Conservation (phyloP, 768 basidiomycete genomes). For the Rhizopogon vesiculosus region DNA sequence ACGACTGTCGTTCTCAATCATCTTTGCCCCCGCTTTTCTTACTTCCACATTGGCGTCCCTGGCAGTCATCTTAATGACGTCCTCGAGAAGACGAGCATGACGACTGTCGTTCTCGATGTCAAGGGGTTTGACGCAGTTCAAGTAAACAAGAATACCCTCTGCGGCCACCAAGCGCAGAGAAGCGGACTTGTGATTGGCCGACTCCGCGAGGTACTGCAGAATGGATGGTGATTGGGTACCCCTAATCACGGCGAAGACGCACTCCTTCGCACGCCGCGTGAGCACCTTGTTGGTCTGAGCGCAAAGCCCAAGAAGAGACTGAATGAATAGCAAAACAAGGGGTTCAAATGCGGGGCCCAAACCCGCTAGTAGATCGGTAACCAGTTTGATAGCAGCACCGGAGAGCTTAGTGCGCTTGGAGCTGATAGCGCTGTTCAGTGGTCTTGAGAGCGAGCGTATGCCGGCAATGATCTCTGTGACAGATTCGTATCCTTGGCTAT, state of each 20-base stretch:
- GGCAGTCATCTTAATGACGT: conserved; percentile 59
- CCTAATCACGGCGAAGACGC: conserved; percentile 58
- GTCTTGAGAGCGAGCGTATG: conserved; percentile 47
- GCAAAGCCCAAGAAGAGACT: conserved; percentile 61
- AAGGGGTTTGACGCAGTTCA: conserved; percentile 76
- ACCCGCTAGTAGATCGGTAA: conserved; percentile 45
- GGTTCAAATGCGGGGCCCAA: conserved; percentile 66
- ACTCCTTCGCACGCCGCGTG: conserved; percentile 56
- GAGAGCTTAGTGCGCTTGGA: conserved; percentile 77
- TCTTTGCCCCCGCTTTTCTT: conserved; percentile 59
- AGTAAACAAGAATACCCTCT: conserved; percentile 58
- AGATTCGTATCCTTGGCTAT: conserved; percentile 49
- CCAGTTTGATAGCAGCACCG: conserved; percentile 57
- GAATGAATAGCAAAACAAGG: conserved; percentile 60
- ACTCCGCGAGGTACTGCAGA: conserved; percentile 54
- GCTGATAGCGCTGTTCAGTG: conserved; percentile 53
- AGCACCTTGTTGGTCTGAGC: conserved; percentile 80
- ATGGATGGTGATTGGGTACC: conserved; percentile 62
- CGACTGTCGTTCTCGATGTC: conserved; percentile 65
- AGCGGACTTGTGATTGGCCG: conserved; percentile 64
- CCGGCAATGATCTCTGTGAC: conserved; percentile 45
- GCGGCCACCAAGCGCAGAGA: conserved; percentile 58
- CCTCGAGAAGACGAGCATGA: conserved; percentile 62
- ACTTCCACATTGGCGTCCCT: conserved; percentile 75
- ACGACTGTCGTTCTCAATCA: conserved; percentile 58